These are phyloP conservation scores for Clathrospora elynae DNA, from an alignment of 2,329 filamentous ascomycete genomes.

Conservation along the genomic window DNA sequence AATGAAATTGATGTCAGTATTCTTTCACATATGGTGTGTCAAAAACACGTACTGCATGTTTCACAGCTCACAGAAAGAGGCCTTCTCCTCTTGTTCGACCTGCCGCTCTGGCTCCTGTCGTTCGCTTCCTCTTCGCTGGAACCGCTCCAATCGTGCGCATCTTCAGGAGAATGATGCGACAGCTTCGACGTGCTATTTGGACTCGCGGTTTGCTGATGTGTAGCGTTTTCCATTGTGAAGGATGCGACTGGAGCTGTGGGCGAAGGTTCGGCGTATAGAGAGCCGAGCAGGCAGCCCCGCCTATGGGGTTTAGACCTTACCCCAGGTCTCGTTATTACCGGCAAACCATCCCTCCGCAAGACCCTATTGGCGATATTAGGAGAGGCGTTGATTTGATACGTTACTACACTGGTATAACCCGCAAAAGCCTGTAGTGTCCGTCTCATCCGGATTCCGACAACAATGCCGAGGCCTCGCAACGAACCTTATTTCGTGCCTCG, in stretches of 20 bases:
- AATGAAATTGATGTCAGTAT: neutral
- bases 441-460: conserved; percentile 3
- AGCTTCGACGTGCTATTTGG: conserved; percentile 39
- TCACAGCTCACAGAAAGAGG: conserved; percentile 66
- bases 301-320: conserved; percentile 26
- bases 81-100: conserved; percentile 55
- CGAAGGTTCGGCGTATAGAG: conserved; percentile 22
- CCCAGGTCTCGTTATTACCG: conserved; percentile 19
- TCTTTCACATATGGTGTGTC: neutral
- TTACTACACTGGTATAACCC: conserved; percentile 8
- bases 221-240: conserved; percentile 38
- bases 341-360: conserved; percentile 7
- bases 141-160: conserved; percentile 44
- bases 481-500: conserved; percentile 14
- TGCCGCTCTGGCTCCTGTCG: conserved; percentile 41
- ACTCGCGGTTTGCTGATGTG: conserved; percentile 37
- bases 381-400: conserved; percentile 8
- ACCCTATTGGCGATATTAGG: conserved; percentile 23
- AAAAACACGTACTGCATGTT: conserved; percentile 46
- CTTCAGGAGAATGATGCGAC: conserved; percentile 42
- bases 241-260: conserved; percentile 29
- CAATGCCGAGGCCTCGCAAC: conserved; percentile 13
- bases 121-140: conserved; percentile 51
- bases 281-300: conserved; percentile 26
- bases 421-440: conserved; percentile 9